Evolutionary conservation across 1,139 yeast genomes (phyloP), one percentile per base, ranked within the genome.

Genomic region (Trichomonascaceae sp.): DNA sequence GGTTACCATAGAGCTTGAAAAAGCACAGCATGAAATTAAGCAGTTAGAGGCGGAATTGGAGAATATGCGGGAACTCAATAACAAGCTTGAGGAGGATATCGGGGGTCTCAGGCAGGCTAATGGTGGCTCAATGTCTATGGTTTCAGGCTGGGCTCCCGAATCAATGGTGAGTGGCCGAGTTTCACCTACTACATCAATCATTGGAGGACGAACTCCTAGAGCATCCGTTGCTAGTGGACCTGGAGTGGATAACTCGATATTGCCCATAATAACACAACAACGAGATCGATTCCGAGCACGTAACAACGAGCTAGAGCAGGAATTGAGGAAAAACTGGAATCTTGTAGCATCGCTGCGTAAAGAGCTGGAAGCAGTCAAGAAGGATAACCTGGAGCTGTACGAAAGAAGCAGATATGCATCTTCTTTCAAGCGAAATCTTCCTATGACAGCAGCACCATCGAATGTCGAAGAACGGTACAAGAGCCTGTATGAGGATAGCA

Each of bases 211-310:
- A 19, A 54, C 36, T 13, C 49, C 50, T 12, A 36, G 54, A 13
- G 52, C 57, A 30, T 39, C 55, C 4, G 58, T 62, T 9, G 59
- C 61, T 10, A 58, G 60, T 12, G 39, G 63, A 2, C 60, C 70
- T 57, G 55, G 52, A 8, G 47, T 55, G 24, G 66, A 78, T 45
- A 66, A 74, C 6, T 79, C 89, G 0, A 84, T 93, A 45, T 72
- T 93, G 49, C 96, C 96, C 0, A 89, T 93, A 52, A 83, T 93
- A 36, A 90, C 97, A 20, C 91, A 93, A 64, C 99, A 93, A 71
- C 81, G 99, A 68, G 98, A 93, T 68, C 76, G 98, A 59, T 90
- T 91, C 75, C 82, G 95, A 62, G 80, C 82, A 32, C 79, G 91
- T 55, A 89, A 86, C 63, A 80, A 79, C 54, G 96, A 89, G 65